Base-by-base conservation (phyloP, 176 grass and related monocot genomes). In the Paspalum vaginatum region DNA sequence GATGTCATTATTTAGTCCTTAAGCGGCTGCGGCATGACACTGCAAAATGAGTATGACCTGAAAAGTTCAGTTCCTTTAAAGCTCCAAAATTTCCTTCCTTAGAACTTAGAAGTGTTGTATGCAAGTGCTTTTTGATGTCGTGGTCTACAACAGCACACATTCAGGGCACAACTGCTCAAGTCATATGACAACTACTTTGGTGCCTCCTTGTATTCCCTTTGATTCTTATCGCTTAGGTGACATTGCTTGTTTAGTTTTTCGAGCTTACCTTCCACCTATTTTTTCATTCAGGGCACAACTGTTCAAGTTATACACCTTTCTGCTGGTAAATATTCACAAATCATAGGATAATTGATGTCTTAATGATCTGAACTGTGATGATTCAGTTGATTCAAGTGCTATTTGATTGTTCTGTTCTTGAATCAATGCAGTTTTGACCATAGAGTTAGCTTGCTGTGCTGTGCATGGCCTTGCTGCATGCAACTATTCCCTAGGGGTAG, bases 21-120 rank as follows among this genome's bases (percentile, higher is more conserved):
- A n/a, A 32, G 88, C 86, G 1, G 80, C 86, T 14, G 70, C 93
- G 21, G 88, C 88, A 4, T 85, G 88, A 25, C 76, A 91, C 71
- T 93, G 94, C 84, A 93, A 2, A 85, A 91, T 93, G 61, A 84
- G 79, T 41, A 4, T 51, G 15, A 1, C 13, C 43, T 66, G 9
- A 65, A 65, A 43, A 62, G 47, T 55, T 20, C 3, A 62, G 24
- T 76, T 61, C 14, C 12, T 50, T 20, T 60, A 17, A n/a, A 15
- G 6, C 20, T 16, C 8, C 11, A 18, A 24, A 58, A 2, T 14
- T 44, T 22, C 18, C 60, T 86, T n/a, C n/a, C n/a, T n/a, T n/a
- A n/a, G n/a, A n/a, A n/a, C n/a, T n/a, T 21, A 17, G 57, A 11
- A 77, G 9, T 61, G 21, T 62, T 37, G 56, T 81, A 64, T 63